A percentile compares a stretch with the other conserved stretches of the same genome.
phyloP scores from a whole-genome alignment of 2,329 filamentous ascomycete species.

The Epicoccum nigrum region DNA sequence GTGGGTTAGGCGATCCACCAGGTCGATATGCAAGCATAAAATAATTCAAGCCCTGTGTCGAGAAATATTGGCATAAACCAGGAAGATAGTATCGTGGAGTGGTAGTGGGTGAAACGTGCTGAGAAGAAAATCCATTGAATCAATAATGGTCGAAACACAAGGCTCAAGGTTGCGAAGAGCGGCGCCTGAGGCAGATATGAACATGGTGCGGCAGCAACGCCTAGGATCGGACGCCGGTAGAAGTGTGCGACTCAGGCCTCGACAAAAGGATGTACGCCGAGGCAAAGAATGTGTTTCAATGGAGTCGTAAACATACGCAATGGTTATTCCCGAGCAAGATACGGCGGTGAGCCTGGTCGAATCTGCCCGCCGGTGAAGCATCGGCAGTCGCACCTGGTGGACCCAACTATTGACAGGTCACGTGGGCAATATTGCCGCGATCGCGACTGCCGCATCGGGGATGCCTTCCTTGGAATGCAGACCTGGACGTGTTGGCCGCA shows the following conservation, averaged over 20 bases:
- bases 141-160: constrained; percentile 12
- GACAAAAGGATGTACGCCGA: constrained; percentile 9
- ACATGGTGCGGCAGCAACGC: constrained; percentile 18
- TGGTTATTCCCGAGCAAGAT: constrained; percentile 18
- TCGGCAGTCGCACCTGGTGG: constrained; percentile 16
- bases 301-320: constrained; percentile 5
- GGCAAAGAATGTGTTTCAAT: constrained; percentile 3
- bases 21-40: constrained; percentile 19
- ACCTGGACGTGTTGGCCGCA: constrained; percentile 6
- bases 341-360: constrained; percentile 16
- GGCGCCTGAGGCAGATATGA: constrained; percentile 17
- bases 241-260: constrained; percentile 10
- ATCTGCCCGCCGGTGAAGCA: constrained; percentile 18
- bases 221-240: constrained; percentile 18
- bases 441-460: constrained; percentile 14
- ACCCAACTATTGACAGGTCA: constrained; percentile 2
- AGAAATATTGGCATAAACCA: constrained; percentile 4
- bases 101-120: constrained; percentile 10
- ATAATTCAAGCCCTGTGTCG: constrained; percentile 3
- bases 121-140: constrained; percentile 5
- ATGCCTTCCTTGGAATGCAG: constrained; percentile 17
- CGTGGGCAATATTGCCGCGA: constrained; percentile 4
- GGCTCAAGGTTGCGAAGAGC: constrained; percentile 8
- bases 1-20: constrained; percentile 18
- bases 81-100: constrained; percentile 1